Conservation (phyloP, 768 basidiomycete species). For the Pulveroboletus frians region DNA sequence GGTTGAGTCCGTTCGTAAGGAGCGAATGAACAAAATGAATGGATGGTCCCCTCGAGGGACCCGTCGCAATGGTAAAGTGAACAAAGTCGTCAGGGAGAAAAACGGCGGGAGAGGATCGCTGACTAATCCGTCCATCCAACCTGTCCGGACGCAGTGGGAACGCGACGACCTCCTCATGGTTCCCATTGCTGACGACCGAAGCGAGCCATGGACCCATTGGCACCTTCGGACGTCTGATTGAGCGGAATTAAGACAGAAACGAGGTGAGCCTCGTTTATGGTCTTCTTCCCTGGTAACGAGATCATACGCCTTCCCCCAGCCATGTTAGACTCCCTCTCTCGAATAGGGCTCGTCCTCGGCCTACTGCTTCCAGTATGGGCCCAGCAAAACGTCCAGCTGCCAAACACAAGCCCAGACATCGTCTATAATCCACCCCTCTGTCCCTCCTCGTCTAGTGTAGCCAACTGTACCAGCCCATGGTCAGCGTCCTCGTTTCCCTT, state of each 20-base stretch:
- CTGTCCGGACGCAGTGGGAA: no score
- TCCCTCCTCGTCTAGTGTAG: slow-evolving; percentile 1
- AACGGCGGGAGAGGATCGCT: neutral
- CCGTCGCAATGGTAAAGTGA: neutral
- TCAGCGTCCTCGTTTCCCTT: neutral
- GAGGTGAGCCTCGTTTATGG: neutral
- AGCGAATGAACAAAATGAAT: slow-evolving; percentile 21
- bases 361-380: slow-evolving; percentile 11
- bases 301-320: neutral
- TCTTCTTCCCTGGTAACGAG: slow-evolving; percentile 6
- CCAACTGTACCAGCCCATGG: slow-evolving; percentile 27
- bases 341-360: slow-evolving; percentile 10
- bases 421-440: slow-evolving; percentile 28
- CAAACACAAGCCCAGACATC: slow-evolving; percentile 21
- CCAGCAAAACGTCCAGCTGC: slow-evolving; percentile 19
- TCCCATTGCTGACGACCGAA: neutral
- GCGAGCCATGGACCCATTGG: neutral
- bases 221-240: neutral
- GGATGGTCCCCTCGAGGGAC: slow-evolving; percentile 3
- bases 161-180: no score
- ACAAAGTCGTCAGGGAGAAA: neutral
- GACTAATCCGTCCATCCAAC: no score
- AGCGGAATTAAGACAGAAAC: slow-evolving; percentile 12
- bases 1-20: slow-evolving; percentile 16
- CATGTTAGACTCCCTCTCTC: slow-evolving; percentile 24